Evolutionary conservation across 2,329 filamentous ascomycete species (phyloP).

Genomic region (Boeremia lycopersici): DNA sequence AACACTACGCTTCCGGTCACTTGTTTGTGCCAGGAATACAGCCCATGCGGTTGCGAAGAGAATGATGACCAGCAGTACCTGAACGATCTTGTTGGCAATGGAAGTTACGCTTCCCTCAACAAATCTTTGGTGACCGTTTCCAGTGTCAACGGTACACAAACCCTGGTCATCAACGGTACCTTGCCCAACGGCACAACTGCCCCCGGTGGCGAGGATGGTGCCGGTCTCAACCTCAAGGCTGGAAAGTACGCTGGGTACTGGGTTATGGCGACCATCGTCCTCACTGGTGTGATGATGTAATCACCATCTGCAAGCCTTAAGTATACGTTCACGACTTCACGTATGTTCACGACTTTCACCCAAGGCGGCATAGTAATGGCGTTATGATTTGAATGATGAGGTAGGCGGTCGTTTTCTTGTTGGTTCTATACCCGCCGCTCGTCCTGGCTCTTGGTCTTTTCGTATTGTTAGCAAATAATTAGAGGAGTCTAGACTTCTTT

Average conservation of each 20-base stretch:
- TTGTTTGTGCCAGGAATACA: constrained; percentile 65
- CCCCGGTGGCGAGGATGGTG: constrained; percentile 45
- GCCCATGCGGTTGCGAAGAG: constrained; percentile 72
- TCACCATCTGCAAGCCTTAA: background rate
- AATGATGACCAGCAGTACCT: constrained; percentile 66
- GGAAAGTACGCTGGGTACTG: constrained; percentile 48
- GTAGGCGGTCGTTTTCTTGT: too few relatives aligned
- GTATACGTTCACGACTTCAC: background rate
- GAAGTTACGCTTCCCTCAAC: constrained; percentile 64
- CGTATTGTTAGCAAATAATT: too few relatives aligned
- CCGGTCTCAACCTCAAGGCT: constrained; percentile 25
- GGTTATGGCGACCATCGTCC: constrained; percentile 47
- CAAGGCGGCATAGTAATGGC: too few relatives aligned
- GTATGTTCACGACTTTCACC: background rate
- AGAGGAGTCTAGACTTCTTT: too few relatives aligned
- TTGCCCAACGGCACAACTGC: constrained; percentile 64
- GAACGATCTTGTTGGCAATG: constrained; percentile 62
- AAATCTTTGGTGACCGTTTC: constrained; percentile 66
- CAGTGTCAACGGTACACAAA: constrained; percentile 65
- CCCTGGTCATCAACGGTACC: constrained; percentile 76
- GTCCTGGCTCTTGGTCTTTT: too few relatives aligned
- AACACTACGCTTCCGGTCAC: constrained; percentile 56
- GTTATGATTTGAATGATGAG: too few relatives aligned
- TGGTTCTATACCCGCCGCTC: too few relatives aligned
- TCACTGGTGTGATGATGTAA: constrained; percentile 25